A percentile compares a stretch with the other conserved stretches of the same genome.
Conservation (phyloP, 192 early-diverging fungal genomes). For the Linnemannia zychae region DNA sequence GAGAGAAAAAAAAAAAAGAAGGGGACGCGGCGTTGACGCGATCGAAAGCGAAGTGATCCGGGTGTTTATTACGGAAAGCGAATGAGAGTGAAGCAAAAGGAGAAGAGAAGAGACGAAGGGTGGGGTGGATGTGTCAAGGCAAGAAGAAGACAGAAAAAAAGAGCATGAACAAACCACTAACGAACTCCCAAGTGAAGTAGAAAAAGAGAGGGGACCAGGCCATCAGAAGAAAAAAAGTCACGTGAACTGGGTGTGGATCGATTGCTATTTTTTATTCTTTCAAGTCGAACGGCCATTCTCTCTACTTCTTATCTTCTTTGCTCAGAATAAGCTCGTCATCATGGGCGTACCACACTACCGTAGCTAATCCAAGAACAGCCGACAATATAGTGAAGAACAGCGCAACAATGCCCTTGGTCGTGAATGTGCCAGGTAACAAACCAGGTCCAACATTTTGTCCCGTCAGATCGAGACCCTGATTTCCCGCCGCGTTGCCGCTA, state of each 20-base stretch:
- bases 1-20: neutral
- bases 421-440: conserved; percentile 65
- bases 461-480: conserved; percentile 63
- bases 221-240: neutral
- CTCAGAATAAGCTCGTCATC: conserved; percentile 16
- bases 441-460: conserved; percentile 60
- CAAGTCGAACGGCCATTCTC: neutral
- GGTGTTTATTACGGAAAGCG: neutral
- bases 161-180: neutral
- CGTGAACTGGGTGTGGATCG: neutral
- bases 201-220: neutral
- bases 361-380: conserved; percentile 77
- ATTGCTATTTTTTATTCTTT: neutral
- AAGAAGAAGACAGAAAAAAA: neutral
- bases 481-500: conserved; percentile 74
- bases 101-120: neutral
- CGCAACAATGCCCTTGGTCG: conserved; percentile 72
- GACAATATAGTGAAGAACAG: conserved; percentile 76
- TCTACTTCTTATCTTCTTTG: neutral
- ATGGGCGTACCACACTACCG: conserved; percentile 80
- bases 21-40: neutral
- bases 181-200: neutral
- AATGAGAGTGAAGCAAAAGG: neutral
- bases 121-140: neutral
- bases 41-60: neutral